These are phyloP conservation scores for Arthromyces matolae DNA, from an alignment of 768 basidiomycete species.

Conservation along the genomic window DNA sequence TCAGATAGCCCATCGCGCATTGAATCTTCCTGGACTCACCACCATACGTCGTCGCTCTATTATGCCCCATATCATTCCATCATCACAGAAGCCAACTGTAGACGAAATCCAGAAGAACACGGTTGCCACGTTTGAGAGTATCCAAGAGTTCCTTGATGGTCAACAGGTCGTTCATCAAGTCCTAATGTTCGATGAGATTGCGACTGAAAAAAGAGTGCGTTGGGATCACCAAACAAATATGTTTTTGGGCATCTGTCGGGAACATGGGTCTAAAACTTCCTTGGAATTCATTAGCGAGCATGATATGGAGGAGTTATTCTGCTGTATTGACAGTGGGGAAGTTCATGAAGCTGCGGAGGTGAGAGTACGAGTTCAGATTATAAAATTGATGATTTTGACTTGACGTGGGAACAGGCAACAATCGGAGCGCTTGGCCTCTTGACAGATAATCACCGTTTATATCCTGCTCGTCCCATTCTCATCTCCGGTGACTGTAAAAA, in stretches of 20 bases:
- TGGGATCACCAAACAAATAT: constrained; percentile 24
- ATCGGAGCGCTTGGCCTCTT: constrained; percentile 24
- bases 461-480: constrained; percentile 22
- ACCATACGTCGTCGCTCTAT: constrained; percentile 13
- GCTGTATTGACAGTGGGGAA: background rate
- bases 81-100: constrained; percentile 5
- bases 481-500: constrained; percentile 28
- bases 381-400: background rate
- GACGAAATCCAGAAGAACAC: constrained; percentile 7
- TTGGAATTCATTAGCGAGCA: background rate
- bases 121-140: background rate
- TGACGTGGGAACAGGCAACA: constrained; percentile 20
- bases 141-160: background rate
- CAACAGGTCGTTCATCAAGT: constrained; percentile 16
- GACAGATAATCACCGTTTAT: constrained; percentile 21
- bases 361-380: background rate
- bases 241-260: constrained; percentile 25
- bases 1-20: constrained; percentile 19
- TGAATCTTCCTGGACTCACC: constrained; percentile 12
- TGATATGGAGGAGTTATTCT: background rate
- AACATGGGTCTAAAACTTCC: constrained; percentile 15
- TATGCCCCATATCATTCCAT: constrained; percentile 17
- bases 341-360: constrained; percentile 1
- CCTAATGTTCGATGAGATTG: constrained; percentile 30
- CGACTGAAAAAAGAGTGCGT: constrained; percentile 20